Percentiles rank a stretch among this genome's conserved stretches.
phyloP scores from a whole-genome alignment of 208 protist genomes.

The Phytomonas sp. region DNA sequence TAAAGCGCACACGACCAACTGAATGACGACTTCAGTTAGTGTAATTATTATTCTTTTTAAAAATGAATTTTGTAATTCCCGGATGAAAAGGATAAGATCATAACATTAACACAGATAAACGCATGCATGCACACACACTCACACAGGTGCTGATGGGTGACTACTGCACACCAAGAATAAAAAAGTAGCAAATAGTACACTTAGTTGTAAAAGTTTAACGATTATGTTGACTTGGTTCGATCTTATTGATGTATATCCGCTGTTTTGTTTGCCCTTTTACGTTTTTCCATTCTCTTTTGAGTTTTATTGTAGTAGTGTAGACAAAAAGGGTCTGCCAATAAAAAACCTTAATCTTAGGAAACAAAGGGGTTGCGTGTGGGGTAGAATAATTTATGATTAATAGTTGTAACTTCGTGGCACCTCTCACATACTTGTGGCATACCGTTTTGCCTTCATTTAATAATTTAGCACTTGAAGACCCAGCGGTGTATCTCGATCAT shows the following conservation, averaged over 20 bases:
- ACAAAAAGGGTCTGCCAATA: neutral
- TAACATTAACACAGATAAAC: conserved; percentile 3
- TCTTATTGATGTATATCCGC: neutral
- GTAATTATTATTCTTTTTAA: neutral
- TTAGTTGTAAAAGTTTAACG: conserved; percentile 6
- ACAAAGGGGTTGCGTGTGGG: neutral
- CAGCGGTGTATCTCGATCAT: too few relatives aligned
- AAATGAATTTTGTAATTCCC: neutral
- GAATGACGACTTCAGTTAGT: neutral
- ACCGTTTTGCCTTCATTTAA: too few relatives aligned
- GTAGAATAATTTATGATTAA: neutral
- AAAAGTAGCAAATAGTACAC: neutral
- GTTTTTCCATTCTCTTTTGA: neutral
- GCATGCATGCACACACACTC: neutral
- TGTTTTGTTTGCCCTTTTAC: neutral
- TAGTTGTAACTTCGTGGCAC: too few relatives aligned
- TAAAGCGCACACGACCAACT: neutral
- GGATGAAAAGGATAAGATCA: neutral
- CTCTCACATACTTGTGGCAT: too few relatives aligned
- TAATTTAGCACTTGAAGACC: too few relatives aligned
- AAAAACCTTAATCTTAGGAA: conserved; percentile 5
- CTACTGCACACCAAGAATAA: neutral
- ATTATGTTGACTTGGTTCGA: neutral
- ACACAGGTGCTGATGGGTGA: neutral
- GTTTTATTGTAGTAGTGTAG: neutral